Percentiles rank a stretch among this genome's conserved stretches.
These are phyloP conservation scores for Ceratocystis destructans DNA, from an alignment of 2,329 filamentous ascomycete species.

Conservation along the genomic window DNA sequence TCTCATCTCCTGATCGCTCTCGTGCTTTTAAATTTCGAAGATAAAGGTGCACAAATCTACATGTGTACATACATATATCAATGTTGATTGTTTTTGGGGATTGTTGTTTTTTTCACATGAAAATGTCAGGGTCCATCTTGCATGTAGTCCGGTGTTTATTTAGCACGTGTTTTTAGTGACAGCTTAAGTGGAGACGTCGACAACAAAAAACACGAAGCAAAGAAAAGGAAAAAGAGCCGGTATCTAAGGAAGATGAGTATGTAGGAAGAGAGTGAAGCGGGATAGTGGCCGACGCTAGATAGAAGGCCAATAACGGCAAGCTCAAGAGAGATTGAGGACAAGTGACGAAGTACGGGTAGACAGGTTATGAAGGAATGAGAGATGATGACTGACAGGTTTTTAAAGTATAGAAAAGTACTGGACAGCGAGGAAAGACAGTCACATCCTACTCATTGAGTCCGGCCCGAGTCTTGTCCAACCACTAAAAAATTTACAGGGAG, in stretches of 20 bases:
- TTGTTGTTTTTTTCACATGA: background rate
- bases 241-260: background rate
- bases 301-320: background rate
- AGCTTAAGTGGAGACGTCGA: slow-evolving; percentile 4
- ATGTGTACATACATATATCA: background rate
- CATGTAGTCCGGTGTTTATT: background rate
- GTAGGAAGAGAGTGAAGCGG: background rate
- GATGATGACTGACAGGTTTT: background rate
- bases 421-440: background rate
- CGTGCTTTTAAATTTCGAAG: background rate
- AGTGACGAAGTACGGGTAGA: too few relatives aligned
- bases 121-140: background rate
- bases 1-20: background rate
- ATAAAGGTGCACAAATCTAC: background rate
- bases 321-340: background rate
- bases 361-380: background rate
- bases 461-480: background rate
- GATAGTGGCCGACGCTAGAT: background rate
- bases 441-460: background rate
- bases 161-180: background rate
- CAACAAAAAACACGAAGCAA: background rate
- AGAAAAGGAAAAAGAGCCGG: background rate
- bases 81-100: background rate
- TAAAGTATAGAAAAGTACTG: background rate
- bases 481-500: background rate